Conservation (phyloP, 2,329 filamentous ascomycete genomes). For the Alternaria novae-zelandiae region DNA sequence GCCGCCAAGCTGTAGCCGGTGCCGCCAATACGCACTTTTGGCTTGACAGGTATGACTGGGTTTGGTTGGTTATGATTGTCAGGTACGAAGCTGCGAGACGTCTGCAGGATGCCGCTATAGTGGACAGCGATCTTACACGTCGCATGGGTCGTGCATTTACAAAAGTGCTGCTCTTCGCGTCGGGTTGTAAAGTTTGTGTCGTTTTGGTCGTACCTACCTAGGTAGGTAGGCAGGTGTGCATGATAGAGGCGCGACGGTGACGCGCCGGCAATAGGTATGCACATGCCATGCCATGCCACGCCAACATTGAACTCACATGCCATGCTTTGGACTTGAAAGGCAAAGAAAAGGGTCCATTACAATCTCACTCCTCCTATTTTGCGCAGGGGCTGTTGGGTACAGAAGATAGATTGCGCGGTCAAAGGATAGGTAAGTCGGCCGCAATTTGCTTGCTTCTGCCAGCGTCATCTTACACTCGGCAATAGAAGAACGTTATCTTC, state of each 20-base stretch:
- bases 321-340: not conserved
- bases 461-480: not conserved
- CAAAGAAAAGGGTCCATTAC: not conserved
- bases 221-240: not conserved
- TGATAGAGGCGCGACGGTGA: not conserved
- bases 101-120: not conserved
- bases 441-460: not conserved
- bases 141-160: not conserved
- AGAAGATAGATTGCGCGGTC: not conserved
- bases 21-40: conserved; percentile 1
- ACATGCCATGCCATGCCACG: not conserved
- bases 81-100: conserved; percentile 17
- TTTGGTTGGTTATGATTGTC: conserved; percentile 21
- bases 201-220: not conserved
- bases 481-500: not conserved
- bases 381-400: not conserved
- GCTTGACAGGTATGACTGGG: conserved; percentile 22
- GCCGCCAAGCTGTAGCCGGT: conserved; percentile 21
- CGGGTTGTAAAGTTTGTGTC: not conserved
- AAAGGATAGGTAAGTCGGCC: not conserved
- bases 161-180: not conserved
- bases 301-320: not conserved
- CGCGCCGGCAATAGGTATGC: not conserved
- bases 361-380: not conserved
- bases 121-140: not conserved